Percentiles rank a stretch among this genome's conserved stretches.
phyloP scores from a whole-genome alignment of 129 eudicot genomes.

The Lactuca sativa region DNA sequence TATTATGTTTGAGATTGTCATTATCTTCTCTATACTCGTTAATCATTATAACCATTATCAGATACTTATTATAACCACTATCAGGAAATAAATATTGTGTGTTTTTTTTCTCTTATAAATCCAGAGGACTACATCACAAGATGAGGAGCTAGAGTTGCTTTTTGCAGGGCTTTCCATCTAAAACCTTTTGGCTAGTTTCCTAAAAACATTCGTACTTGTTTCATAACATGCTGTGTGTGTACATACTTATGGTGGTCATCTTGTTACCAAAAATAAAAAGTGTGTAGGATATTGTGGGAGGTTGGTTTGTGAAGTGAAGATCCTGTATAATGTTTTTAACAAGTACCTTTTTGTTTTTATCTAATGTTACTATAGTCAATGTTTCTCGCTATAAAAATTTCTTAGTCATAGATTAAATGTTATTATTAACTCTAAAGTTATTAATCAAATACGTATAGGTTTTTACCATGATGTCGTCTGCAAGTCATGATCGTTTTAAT shows the following conservation, averaged over 20 bases:
- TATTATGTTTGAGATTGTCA: too few relatives aligned
- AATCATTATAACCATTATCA: too few relatives aligned
- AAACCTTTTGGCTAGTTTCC: constrained; percentile 30
- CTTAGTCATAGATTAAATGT: too few relatives aligned
- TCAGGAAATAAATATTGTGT: constrained; percentile 8
- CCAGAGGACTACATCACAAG: constrained; percentile 76
- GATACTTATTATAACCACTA: too few relatives aligned
- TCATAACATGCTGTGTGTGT: neutral
- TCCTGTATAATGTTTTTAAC: constrained; percentile 10
- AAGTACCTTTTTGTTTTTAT: neutral
- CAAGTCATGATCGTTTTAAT: too few relatives aligned
- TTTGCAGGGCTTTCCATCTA: constrained; percentile 77
- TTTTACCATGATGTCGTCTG: too few relatives aligned
- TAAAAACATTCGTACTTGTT: neutral
- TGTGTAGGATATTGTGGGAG: constrained; percentile 8
- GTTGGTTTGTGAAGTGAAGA: constrained; percentile 8
- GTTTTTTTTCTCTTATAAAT: neutral
- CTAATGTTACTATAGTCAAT: neutral
- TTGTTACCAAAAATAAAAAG: neutral
- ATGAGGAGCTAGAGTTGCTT: constrained; percentile 81
- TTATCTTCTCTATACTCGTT: too few relatives aligned
- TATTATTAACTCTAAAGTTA: too few relatives aligned
- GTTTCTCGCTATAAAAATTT: too few relatives aligned
- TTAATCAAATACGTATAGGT: too few relatives aligned
- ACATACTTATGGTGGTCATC: neutral